A percentile compares a stretch with the other conserved stretches of the same genome.
Evolutionary conservation across 1,284 basidiomycete genomes (phyloP).

Genomic region (Ustilago hordei): DNA sequence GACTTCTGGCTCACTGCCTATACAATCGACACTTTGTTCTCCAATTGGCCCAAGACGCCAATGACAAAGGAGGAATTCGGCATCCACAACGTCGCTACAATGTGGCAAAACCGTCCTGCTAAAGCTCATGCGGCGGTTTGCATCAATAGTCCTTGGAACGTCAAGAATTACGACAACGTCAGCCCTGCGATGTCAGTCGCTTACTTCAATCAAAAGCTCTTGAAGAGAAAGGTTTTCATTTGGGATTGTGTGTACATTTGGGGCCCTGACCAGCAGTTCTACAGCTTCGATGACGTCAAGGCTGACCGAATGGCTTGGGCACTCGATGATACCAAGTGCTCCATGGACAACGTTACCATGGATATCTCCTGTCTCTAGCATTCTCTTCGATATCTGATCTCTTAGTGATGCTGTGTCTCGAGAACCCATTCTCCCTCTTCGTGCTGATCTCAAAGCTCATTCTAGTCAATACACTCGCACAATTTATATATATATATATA

Average conservation of each 20-base stretch:
- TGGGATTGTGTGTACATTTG: constrained; percentile 27
- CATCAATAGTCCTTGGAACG: constrained; percentile 15
- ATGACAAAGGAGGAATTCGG: constrained; percentile 11
- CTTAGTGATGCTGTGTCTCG: not conserved
- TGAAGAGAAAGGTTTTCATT: not conserved
- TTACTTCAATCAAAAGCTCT: constrained; percentile 4
- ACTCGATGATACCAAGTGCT: constrained; percentile 14
- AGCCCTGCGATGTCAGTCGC: constrained; percentile 4
- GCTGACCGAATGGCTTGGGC: constrained; percentile 7
- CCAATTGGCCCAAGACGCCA: constrained; percentile 4
- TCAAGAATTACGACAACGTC: constrained; percentile 12
- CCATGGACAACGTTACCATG: constrained; percentile 14
- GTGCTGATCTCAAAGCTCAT: too few species aligned
- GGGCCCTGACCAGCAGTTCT: constrained; percentile 19
- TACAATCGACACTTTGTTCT: too few species aligned
- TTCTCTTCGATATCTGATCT: too few species aligned
- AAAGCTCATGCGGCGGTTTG: constrained; percentile 14
- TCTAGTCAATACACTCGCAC: too few species aligned
- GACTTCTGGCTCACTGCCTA: constrained; percentile 5
- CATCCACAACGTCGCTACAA: not conserved
- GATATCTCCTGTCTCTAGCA: constrained; percentile 3
- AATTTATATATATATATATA: too few species aligned
- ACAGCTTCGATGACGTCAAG: constrained; percentile 9
- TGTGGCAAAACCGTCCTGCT: constrained; percentile 22
- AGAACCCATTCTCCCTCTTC: not conserved